Base-by-base conservation (phyloP, 2,329 filamentous ascomycete genomes). In the Fusarium sp. region DNA sequence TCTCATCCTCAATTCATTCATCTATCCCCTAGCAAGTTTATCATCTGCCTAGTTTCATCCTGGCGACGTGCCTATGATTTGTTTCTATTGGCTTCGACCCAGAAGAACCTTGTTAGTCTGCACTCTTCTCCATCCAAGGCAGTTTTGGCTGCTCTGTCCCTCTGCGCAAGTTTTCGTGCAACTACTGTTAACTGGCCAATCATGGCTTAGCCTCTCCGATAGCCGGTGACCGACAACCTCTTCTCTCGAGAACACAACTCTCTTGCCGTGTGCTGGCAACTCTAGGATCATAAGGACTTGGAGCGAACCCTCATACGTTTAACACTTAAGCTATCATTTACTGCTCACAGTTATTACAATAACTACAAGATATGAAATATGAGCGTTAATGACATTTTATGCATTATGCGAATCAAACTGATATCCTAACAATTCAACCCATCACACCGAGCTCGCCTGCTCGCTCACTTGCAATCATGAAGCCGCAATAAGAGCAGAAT, bases 181-280 rank as follows among this genome's bases (percentile, higher is more conserved):
- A 70, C 62, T 39, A 63, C 66, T 53, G 37, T 63, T 69, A 56
- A 64, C 54, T 51, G 57, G 56, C 72, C 72, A 74, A 74, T 74
- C 72, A 73, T 45, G 58, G 56, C 61, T 70, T 73, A 71, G 72
- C 54, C 58, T 55, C 50, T 60, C 72, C 72, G 72, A 74, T 40
- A 74, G 58, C 72, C 72, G 72, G 56, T 43, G 39, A 56, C 72
- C 72, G 70, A 74, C 58, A 74, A 74, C 72, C 67, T 71, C 41
- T 45, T 51, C 47, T 52, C 63, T 64, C 20, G n/a, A 51, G 48
- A 27, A 39, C 37, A 68, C 66, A 68, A 70, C 42, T 65, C 37
- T 49, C 20, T 50, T n/a, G 40, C 33, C 51, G 47, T 62, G 48
- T 43, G 47, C 41, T 48, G 50, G 52, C 46, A 72, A 68, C 60